Conservation (phyloP, 495 filamentous ascomycete species). For the Tuber aestivum region DNA sequence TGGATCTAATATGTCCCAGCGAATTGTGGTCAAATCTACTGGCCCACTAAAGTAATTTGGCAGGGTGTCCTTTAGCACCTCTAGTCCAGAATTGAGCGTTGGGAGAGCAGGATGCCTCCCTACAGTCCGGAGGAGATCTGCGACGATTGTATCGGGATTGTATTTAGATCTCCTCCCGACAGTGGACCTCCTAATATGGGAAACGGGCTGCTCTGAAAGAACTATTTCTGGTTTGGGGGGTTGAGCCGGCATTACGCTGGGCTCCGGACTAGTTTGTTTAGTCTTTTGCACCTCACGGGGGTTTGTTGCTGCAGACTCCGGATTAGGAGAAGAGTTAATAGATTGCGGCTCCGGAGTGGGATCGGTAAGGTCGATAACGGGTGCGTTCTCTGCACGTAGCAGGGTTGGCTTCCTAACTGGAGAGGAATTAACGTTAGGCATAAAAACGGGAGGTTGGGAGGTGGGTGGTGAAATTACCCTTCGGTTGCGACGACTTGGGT, state of each 20-base stretch:
- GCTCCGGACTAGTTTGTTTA: not conserved
- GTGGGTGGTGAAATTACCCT: conserved; percentile 3
- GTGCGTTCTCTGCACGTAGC: not conserved
- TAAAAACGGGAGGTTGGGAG: not conserved
- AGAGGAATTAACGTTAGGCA: not conserved
- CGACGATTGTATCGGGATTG: conserved; percentile 54
- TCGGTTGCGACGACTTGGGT: not conserved
- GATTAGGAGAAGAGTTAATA: not conserved
- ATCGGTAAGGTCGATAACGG: not conserved
- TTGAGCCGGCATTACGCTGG: not conserved
- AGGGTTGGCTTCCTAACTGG: not conserved
- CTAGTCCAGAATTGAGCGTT: conserved; percentile 57
- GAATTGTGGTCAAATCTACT: conserved; percentile 57
- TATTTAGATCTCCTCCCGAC: not conserved
- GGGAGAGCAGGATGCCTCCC: conserved; percentile 56
- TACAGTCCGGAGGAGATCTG: conserved; percentile 58
- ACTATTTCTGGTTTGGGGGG: not conserved
- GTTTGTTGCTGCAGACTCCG: not conserved
- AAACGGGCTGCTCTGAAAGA: not conserved
- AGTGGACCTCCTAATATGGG: not conserved
- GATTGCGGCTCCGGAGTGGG: conserved; percentile 1
- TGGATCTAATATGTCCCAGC: conserved; percentile 65
- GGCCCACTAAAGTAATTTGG: conserved; percentile 43
- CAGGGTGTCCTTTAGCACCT: conserved; percentile 47
- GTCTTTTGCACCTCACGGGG: not conserved